Percentiles rank a stretch among this genome's conserved stretches.
phyloP scores from a whole-genome alignment of 1,139 yeast genomes.

The Blastobotrys illinoisensis region DNA sequence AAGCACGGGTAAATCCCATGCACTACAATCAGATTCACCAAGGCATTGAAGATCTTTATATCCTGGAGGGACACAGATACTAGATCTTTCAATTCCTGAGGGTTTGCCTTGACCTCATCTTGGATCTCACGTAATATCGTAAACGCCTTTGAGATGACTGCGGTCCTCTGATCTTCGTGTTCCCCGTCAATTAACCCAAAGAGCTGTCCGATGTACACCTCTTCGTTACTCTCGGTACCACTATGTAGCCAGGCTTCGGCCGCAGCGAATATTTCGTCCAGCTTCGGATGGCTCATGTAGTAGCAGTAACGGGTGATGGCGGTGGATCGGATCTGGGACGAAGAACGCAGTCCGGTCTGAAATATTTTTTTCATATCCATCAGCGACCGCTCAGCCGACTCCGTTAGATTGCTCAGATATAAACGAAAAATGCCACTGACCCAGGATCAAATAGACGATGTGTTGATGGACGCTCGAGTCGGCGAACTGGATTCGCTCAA shows the following conservation, averaged over 20 bases:
- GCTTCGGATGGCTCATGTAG: not conserved
- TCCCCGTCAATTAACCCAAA: constrained; percentile 4
- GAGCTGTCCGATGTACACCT: constrained; percentile 1
- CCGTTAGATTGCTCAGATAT: not conserved
- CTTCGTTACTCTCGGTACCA: constrained; percentile 2
- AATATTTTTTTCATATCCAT: not conserved
- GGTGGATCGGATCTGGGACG: constrained; percentile 4
- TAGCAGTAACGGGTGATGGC: not conserved
- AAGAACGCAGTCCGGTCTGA: not conserved
- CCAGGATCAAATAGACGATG: constrained; percentile 74
- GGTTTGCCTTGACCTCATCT: constrained; percentile 2
- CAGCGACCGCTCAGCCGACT: not conserved
- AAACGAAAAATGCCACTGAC: constrained; percentile 17
- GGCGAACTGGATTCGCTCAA: constrained; percentile 76
- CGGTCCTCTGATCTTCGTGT: constrained; percentile 10
- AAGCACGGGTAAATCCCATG: constrained; percentile 69
- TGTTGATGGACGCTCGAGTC: constrained; percentile 75
- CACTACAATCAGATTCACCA: constrained; percentile 58
- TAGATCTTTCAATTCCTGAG: constrained; percentile 30
- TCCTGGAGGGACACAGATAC: constrained; percentile 79
- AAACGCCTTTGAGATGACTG: constrained; percentile 5
- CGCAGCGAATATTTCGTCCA: constrained; percentile 15
- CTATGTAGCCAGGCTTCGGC: constrained; percentile 18
- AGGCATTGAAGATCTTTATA: constrained; percentile 61
- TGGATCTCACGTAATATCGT: constrained; percentile 8